Evolutionary conservation across 345 rosid species (phyloP), one percentile per base, ranked within the genome.

Genomic region (Carallia pectinifolia): DNA sequence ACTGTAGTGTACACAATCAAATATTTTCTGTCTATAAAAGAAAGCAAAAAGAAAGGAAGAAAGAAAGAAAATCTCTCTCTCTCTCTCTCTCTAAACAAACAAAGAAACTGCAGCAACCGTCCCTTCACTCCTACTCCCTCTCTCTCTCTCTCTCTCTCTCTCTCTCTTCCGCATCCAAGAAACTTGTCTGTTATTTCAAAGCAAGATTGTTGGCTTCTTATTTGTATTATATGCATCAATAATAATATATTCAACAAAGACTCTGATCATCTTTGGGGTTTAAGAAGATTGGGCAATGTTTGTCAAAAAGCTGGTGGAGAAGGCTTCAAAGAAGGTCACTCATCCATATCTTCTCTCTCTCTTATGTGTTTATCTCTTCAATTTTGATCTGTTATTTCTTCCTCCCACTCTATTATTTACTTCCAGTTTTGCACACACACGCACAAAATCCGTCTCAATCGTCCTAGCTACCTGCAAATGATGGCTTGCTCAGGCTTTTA

Each of bases 271-370:
- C 50, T 44, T 44, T 12, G 15, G 36, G 30, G 3, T 7, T 2
- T 1, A 10, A 39, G 7, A 53, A n/a, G 15, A 17, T 19, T 8
- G 67, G 48, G 58, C 29, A 12, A 88, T 88, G 92, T 88, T 87
- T 36, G 86, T 86, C 23, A 85, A 76, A 74, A 85, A 81, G 77
- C 86, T 88, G 16, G 92, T 86, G n/a, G 88, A 88, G 82, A 88
- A 80, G 81, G 92, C 92, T 80, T 79, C 86, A 7, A 80, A 68
- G 82, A 82, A 82, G 85, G 85, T 82, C 48, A 50, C 38, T 53
- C 37, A 31, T 39, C n/a, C 23, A 38, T 55, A 23, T 23, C 23
- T 23, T 23, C 23, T 44, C 7, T 71, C 54, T 37, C 31, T 67
- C 19, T 33, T 40, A 23, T 18, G 58, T 15, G 31, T 47, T 47